These are phyloP conservation scores for Russula ochroleuca DNA, from an alignment of 768 basidiomycete species.

Conservation along the genomic window DNA sequence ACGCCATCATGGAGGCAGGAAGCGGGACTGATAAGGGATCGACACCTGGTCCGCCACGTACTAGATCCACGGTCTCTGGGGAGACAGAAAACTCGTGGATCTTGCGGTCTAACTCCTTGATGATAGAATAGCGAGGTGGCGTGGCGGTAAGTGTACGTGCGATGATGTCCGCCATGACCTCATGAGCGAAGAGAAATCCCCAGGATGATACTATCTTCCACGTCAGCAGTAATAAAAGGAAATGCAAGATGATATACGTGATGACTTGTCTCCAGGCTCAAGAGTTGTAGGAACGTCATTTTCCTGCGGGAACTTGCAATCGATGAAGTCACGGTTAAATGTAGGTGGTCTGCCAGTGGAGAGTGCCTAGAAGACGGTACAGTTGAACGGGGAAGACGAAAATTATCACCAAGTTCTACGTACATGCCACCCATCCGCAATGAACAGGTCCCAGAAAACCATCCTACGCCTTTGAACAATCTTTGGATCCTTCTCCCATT, in stretches of 20 bases:
- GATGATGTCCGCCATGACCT: conserved; percentile 62
- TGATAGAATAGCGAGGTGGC: conserved; percentile 50
- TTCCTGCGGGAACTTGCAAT: conserved; percentile 57
- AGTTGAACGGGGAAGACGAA: neutral
- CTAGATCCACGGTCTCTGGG: conserved; percentile 41
- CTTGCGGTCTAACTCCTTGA: conserved; percentile 49
- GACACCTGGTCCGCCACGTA: conserved; percentile 32
- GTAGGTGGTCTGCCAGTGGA: conserved; percentile 68
- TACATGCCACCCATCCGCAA: conserved; percentile 67
- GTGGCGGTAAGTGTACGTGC: conserved; percentile 59
- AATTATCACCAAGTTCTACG: conserved; percentile 25
- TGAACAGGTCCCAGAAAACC: conserved; percentile 76
- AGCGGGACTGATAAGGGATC: conserved; percentile 29
- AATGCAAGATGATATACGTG: conserved; percentile 24
- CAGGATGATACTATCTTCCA: conserved; percentile 50
- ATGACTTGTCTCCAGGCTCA: conserved; percentile 30
- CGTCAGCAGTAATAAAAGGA: conserved; percentile 7
- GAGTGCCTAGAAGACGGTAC: conserved; percentile 46
- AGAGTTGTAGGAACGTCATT: conserved; percentile 30
- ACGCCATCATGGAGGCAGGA: conserved; percentile 39
- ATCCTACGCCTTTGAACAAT: conserved; percentile 62
- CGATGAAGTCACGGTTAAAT: conserved; percentile 60
- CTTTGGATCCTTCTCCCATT: conserved; percentile 46
- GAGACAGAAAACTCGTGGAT: conserved; percentile 60
- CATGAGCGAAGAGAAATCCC: conserved; percentile 59